Base-by-base conservation (phyloP, 495 filamentous ascomycete genomes). In the Penicillium chermesinum region DNA sequence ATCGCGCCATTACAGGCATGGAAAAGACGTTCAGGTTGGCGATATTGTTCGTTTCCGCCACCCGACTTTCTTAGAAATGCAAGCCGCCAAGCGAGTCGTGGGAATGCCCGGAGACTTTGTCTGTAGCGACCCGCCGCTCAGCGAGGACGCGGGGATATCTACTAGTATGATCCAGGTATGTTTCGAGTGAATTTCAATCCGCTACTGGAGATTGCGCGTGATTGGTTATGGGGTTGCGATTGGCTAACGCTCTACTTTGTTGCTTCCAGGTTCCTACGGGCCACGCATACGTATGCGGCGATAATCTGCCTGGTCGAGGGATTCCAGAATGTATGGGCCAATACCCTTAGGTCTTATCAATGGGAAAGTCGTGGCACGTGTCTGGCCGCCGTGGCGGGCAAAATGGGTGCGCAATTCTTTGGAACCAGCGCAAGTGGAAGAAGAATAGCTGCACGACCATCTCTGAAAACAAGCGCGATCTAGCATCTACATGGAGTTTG, bases 71-170 rank as follows among this genome's bases (percentile, higher is more conserved):
- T 61, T 74, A 40, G 77, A 77, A n/a, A 72, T 76, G 19, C 64
- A 79, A 40, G 87, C 75, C 12, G 70, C 86, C 8, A 98, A 98
- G 74, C 72, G 93, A 48, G 83, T 97, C 16, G 54, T 96, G 20
- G 93, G 91, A 2, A 69, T 96, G 78, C 82, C 82, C 10, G 93
- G 93, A 12, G 93, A 98, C 69, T 96, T 93, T 69, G 89, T 96
- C 25, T 68, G 87, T 50, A 71, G 77, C 49, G 81, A 89, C 65
- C 77, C 79, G 27, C 80, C 82, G 20, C 70, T 70, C 40, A 70
- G 65, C 55, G 46, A 42, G 25, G 67, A 58, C 41, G 61, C 52
- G 37, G 59, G 75, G 53, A 57, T 54, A 49, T 60, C 57, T 37
- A 66, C 73, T 49, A 72, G 69, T 53, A 94, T 96, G 88, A 77